Percentiles rank a stretch among this genome's conserved stretches.
Evolutionary conservation across 768 basidiomycete species (phyloP).

Genomic region (Naganishia onofrii): DNA sequence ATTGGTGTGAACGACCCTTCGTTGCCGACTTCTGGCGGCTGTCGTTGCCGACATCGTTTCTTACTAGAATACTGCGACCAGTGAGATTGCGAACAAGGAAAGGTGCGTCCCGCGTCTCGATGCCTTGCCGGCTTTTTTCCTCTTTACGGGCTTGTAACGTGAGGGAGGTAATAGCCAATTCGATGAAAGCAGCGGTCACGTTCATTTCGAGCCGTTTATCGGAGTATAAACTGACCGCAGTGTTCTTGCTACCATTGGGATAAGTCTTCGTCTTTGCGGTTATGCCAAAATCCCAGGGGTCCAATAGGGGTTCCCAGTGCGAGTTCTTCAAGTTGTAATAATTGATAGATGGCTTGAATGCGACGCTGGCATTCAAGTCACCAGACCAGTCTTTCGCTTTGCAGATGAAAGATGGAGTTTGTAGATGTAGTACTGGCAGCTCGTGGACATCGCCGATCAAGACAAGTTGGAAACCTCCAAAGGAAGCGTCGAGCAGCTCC

Average conservation of each 20-base stretch:
- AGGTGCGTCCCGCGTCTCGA: conserved; percentile 84
- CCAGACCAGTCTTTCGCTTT: conserved; percentile 91
- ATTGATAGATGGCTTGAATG: conserved; percentile 67
- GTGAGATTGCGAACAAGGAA: conserved; percentile 90
- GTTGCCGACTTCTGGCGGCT: conserved; percentile 53
- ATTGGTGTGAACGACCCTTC: conserved; percentile 58
- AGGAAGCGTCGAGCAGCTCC: conserved; percentile 63
- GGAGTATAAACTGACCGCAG: conserved; percentile 66
- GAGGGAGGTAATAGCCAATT: conserved; percentile 70
- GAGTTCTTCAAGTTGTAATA: conserved; percentile 98
- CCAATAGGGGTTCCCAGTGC: conserved; percentile 96
- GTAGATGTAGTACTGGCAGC: conserved; percentile 86
- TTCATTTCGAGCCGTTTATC: conserved; percentile 85
- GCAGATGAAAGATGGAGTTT: conserved; percentile 76
- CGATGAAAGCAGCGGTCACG: conserved; percentile 82
- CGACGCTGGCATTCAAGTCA: conserved; percentile 76
- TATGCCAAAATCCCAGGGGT: conserved; percentile 74
- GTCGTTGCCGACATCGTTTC: conserved; percentile 68
- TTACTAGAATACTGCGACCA: conserved; percentile 76
- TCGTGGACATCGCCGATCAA: conserved; percentile 94
- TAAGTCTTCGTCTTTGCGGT: conserved; percentile 18
- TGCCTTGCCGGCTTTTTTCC: conserved; percentile 67
- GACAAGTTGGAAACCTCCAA: conserved; percentile 88
- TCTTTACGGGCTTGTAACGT: conserved; percentile 74
- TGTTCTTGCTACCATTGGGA: conserved; percentile 39